Base-by-base conservation (phyloP, 2,329 filamentous ascomycete genomes). In the Ophiocordyceps robertsii region DNA sequence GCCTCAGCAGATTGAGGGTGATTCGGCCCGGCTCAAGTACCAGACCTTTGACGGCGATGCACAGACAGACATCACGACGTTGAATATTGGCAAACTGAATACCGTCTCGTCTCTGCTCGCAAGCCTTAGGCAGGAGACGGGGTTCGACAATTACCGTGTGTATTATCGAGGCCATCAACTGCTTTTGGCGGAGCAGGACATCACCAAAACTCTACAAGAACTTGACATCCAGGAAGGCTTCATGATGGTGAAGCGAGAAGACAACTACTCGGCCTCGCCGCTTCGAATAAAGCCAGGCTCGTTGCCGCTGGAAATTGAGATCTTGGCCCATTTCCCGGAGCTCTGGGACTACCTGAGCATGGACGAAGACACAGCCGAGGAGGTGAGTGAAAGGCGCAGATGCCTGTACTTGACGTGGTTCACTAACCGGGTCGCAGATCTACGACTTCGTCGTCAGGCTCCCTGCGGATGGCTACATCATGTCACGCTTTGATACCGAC, bases 281-380 rank as follows among this genome's bases (percentile, higher is more conserved):
- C 51, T 66, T 47, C 55, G 67, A 29, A 62, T 71, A 41, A 68
- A 66, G 47, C 70, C 62, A 41, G 76, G 65, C 40, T 73, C 66
- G 38, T 79, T 66, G 47, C 72, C 65, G 31, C 72, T 96, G 3
- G 87, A 96, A 56, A 71, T 76, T 12, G 84, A 90, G 52, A 80
- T 96, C 19, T 66, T 92, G 50, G 73, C 79, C 44, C 84, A 93
- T 58, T 94, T 95, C 53, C 74, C 85, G 42, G 80, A 90, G 46
- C 64, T 98, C 21, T 95, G 92, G 71, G 74, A 77, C 37, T 83
- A 90, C 53, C 69, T 96, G 42, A 77, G 79, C 48, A 74, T 89
- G 63, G 75, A 84, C 37, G 80, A 89, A 45, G 69, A 66, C 40
- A 65, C 87, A 36, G 79, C 84, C 7, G 68, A 73, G 54, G 79